Evolutionary conservation across 2,329 filamentous ascomycete genomes (phyloP).

Genomic region (Fusarium annulatum): DNA sequence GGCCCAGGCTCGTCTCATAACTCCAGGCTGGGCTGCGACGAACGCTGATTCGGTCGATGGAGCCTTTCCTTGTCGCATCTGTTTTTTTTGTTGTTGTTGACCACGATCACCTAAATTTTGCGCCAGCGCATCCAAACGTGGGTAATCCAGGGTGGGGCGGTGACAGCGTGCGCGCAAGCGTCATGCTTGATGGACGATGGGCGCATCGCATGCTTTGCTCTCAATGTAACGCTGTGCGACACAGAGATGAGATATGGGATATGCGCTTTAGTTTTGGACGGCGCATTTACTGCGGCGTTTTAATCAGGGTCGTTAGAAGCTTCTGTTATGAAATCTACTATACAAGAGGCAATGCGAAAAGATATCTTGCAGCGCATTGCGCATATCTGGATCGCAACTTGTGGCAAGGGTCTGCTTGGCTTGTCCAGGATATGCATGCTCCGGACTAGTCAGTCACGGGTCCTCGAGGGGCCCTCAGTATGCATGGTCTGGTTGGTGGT

Average conservation of each 20-base stretch:
- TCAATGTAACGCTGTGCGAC: conserved; percentile 36
- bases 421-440: conserved; percentile 33
- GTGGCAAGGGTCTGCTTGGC: conserved; percentile 40
- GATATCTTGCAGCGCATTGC: conserved; percentile 25
- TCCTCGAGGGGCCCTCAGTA: conserved; percentile 18
- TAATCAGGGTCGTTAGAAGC: background rate
- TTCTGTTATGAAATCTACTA: background rate
- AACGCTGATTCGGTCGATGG: conserved; percentile 40
- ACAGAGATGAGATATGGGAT: conserved; percentile 11
- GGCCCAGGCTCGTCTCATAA: conserved; percentile 9
- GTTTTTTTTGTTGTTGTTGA: conserved; percentile 41
- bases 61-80: conserved; percentile 42
- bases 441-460: conserved; percentile 35
- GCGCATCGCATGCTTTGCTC: conserved; percentile 42
- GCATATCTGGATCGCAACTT: conserved; percentile 38
- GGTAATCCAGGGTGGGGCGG: conserved; percentile 42
- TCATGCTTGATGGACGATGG: conserved; percentile 45
- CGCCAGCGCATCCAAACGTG: conserved; percentile 45
- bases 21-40: conserved; percentile 39
- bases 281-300: conserved; percentile 10
- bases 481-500: conserved; percentile 39
- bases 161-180: conserved; percentile 47
- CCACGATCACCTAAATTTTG: conserved; percentile 35
- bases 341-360: background rate
- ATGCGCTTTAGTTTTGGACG: conserved; percentile 27